Percentiles rank a stretch among this genome's conserved stretches.
These are phyloP conservation scores for Aspergillus taichungensis DNA, from an alignment of 495 filamentous ascomycete genomes.

Conservation along the genomic window DNA sequence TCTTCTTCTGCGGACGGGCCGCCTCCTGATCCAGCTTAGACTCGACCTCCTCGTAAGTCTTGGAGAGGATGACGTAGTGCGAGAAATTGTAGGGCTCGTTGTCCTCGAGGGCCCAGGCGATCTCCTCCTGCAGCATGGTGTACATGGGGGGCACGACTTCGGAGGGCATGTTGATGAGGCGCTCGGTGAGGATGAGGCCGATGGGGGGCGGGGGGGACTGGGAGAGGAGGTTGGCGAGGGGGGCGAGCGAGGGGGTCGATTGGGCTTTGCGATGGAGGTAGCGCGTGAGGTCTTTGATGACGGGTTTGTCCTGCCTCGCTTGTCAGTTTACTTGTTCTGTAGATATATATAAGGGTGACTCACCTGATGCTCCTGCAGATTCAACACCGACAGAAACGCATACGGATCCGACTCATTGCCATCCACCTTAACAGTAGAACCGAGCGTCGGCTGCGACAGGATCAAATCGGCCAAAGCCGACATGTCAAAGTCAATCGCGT, in stretches of 20 bases:
- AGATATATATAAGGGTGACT: not conserved
- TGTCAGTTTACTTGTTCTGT: constrained; percentile 1
- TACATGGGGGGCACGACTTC: constrained; percentile 95
- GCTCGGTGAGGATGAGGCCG: constrained; percentile 81
- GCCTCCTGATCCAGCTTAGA: constrained; percentile 69
- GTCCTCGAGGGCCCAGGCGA: constrained; percentile 79
- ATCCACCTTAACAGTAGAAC: constrained; percentile 92
- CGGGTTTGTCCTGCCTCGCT: constrained; percentile 53
- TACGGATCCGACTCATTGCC: constrained; percentile 91
- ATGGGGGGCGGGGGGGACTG: constrained; percentile 47
- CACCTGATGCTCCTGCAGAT: constrained; percentile 67
- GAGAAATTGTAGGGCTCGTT: constrained; percentile 90
- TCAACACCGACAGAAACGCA: constrained; percentile 87
- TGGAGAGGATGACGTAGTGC: constrained; percentile 84
- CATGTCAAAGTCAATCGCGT: constrained; percentile 75
- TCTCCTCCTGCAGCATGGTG: constrained; percentile 88
- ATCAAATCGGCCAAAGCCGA: constrained; percentile 81
- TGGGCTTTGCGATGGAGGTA: constrained; percentile 61
- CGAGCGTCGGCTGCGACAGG: constrained; percentile 77
- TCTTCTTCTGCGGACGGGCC: constrained; percentile 64
- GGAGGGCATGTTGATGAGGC: constrained; percentile 88
- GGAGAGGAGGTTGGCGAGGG: constrained; percentile 47
- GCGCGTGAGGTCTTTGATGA: constrained; percentile 55
- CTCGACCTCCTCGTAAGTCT: constrained; percentile 80
- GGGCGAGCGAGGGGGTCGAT: constrained; percentile 42